Evolutionary conservation across 2,329 filamentous ascomycete species (phyloP).

Genomic region (Curvularia hawaiiensis): DNA sequence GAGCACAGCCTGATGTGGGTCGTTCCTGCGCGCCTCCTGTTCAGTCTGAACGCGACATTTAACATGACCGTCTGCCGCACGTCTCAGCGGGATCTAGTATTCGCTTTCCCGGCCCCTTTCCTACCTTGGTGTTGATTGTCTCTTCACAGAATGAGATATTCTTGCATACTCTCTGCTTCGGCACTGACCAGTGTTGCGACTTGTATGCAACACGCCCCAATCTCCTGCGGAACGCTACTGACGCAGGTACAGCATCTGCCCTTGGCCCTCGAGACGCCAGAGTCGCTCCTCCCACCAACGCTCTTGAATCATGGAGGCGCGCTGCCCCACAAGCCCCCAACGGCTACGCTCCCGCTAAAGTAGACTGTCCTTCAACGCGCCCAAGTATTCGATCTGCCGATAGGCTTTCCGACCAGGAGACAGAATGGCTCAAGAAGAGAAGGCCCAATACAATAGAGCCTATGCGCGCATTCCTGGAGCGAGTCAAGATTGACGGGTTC

Average conservation of each 20-base stretch:
- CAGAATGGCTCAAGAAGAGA: conserved; percentile 72
- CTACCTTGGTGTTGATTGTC: background rate
- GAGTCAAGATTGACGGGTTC: conserved; percentile 77
- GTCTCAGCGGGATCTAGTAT: conserved; percentile 7
- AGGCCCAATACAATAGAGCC: conserved; percentile 74
- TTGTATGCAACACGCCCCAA: conserved; percentile 28
- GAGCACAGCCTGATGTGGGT: conserved; percentile 15
- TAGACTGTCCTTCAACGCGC: conserved; percentile 70
- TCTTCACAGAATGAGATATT: conserved; percentile 35
- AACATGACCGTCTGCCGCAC: conserved; percentile 15
- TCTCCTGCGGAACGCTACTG: conserved; percentile 15
- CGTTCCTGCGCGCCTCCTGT: background rate
- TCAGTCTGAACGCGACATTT: conserved; percentile 17
- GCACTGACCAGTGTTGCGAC: conserved; percentile 35
- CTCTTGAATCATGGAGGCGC: conserved; percentile 41
- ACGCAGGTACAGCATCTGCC: conserved; percentile 36
- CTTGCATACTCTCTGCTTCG: conserved; percentile 34
- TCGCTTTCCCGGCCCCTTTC: conserved; percentile 2
- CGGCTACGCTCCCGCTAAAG: conserved; percentile 72
- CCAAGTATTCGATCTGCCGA: conserved; percentile 71
- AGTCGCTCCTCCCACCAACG: conserved; percentile 24
- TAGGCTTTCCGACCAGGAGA: conserved; percentile 70
- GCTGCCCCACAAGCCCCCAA: conserved; percentile 63
- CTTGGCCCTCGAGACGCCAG: conserved; percentile 28
- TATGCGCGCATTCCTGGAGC: conserved; percentile 74